These are phyloP conservation scores for Cardamine chenopodiifolia DNA, from an alignment of 345 rosid species.

Conservation along the genomic window DNA sequence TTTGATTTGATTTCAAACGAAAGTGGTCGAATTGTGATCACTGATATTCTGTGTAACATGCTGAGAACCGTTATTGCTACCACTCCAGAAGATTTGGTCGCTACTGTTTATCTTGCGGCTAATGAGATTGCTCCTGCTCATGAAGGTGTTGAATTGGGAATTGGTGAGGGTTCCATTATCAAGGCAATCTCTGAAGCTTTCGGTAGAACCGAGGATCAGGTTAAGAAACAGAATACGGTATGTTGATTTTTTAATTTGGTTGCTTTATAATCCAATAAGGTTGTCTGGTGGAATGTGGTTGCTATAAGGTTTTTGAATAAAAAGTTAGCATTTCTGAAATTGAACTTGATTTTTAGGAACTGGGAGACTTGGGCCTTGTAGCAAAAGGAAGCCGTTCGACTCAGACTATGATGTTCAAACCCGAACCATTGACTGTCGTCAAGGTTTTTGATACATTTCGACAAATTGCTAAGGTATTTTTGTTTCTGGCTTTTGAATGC, in stretches of 20 bases:
- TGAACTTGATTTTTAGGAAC: constrained; percentile 49
- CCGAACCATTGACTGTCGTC: constrained; percentile 73
- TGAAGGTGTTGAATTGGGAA: constrained; percentile 90
- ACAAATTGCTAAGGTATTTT: constrained; percentile 81
- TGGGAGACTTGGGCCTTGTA: constrained; percentile 93
- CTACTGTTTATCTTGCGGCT: constrained; percentile 71
- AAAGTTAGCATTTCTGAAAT: not conserved
- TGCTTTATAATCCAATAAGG: not conserved
- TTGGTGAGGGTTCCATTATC: constrained; percentile 76
- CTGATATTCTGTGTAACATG: constrained; percentile 85
- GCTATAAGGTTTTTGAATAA: not conserved
- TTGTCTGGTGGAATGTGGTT: constrained; percentile 4
- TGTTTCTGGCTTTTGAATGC: constrained; percentile 9
- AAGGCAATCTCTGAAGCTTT: constrained; percentile 85
- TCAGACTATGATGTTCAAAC: constrained; percentile 90
- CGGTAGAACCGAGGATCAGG: constrained; percentile 77
- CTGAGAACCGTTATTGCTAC: constrained; percentile 79
- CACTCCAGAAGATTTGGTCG: constrained; percentile 74
- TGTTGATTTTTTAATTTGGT: not conserved
- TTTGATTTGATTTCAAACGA: constrained; percentile 76
- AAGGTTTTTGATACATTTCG: constrained; percentile 79
- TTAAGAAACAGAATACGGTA: constrained; percentile 74
- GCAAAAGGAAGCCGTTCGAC: constrained; percentile 93
- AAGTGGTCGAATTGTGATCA: constrained; percentile 73
- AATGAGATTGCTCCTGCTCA: constrained; percentile 86